Base-by-base conservation (phyloP, 129 eudicot species). In the Silybum marianum region DNA sequence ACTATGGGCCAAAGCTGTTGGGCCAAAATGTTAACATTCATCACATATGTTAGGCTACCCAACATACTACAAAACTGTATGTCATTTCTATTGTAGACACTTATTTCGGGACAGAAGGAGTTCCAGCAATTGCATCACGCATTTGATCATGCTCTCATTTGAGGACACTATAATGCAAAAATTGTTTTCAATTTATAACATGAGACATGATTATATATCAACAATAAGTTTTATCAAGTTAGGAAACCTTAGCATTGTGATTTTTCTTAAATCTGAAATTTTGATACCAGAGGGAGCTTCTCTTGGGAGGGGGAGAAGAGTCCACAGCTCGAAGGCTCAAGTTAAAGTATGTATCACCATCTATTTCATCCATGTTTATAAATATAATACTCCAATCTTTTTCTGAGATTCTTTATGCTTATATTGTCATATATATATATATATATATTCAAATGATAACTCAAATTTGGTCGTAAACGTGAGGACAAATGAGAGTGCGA, bases 241-340 rank as follows among this genome's bases (percentile, higher is more conserved):
- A 75, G 21, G 8, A 25, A 13, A 46, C 19, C 19, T 58, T 25
- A 26, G 46, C 63, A 22, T 60, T 76, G 11, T 79, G 67, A 54
- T 51, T 42, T 51, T 42, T 46, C 21, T 23, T 79, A 77, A 14
- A 73, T 40, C 3, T 72, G 28, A 38, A 39, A 72, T 72, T 72
- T 72, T 72, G 60, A 23, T 82, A 78, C 80, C 84, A 95, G 98
- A 88, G 98, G 87, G 98, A 95, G 82, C 93, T 90, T 79, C 98
- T 95, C 75, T 87, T 95, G 78, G 98, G 98, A 81, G 98, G 97
- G 79, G 98, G 98, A 63, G 93, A 87, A 81, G 98, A 95, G 89
- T 92, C 98, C 38, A 95, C 98, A 36, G 78, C 68, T 46, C 89
- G 92, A 70, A 90, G 98, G 81, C 96, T 96, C 72, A 95, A 92